phyloP scores from a whole-genome alignment of 768 basidiomycete genomes.

The Collybiopsis luxurians region DNA sequence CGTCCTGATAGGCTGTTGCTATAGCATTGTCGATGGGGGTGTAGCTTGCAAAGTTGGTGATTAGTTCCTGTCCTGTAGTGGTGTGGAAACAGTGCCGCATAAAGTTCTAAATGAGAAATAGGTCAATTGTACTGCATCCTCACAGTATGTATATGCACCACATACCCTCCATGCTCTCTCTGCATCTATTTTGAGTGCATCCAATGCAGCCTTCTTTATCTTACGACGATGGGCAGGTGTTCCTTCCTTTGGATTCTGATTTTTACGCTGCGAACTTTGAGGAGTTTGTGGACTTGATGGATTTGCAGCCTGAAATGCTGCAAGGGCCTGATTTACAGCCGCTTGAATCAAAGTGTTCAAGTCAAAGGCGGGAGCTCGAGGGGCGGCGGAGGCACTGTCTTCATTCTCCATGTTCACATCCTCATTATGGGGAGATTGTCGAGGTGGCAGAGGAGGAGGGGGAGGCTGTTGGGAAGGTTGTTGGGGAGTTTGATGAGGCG shows the following conservation, averaged over 20 bases:
- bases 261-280: not conserved
- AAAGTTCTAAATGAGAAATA: not conserved
- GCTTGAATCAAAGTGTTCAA: no score
- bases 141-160: not conserved
- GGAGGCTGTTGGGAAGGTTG: no score
- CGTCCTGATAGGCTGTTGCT: not conserved
- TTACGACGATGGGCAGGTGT: not conserved
- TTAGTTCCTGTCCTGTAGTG: not conserved
- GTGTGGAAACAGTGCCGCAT: not conserved
- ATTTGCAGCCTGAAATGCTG: no score
- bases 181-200: not conserved
- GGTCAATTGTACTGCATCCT: not conserved
- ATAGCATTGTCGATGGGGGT: not conserved
- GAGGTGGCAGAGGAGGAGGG: no score
- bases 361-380: no score
- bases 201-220: not conserved
- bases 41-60: not conserved
- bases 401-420: no score
- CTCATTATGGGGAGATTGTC: no score
- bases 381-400: no score
- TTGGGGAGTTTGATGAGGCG: no score
- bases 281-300: not conserved
- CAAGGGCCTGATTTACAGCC: no score
- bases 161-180: not conserved
- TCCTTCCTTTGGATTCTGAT: not conserved